Base-by-base conservation (phyloP, 192 early-diverging fungal species). In the Neocallimastix lanati region DNA sequence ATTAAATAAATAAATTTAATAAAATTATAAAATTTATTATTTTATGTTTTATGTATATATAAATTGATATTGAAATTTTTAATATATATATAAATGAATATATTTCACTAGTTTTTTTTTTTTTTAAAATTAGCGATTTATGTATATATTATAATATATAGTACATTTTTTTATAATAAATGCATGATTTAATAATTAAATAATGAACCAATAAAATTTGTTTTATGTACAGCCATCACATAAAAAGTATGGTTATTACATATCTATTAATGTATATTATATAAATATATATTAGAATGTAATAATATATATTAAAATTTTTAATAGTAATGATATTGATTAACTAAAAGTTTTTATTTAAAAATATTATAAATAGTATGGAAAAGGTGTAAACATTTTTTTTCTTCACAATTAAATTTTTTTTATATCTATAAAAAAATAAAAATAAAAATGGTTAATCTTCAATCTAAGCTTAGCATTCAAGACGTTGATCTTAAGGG, bases 401-500 rank as follows among this genome's bases (percentile, higher is more conserved):
- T 67, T 67, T 67, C 50, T 67, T 67, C 50, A 67, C 50, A 67
- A 67, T 6, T 67, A 67, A 67, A 67, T n/a, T 67, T 67, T 67
- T 67, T 67, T 67, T 67, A 67, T 67, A 67, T 25, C 50, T 67
- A 67, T 67, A 67, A 67, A 67, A 67, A 67, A 67, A 67, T 67
- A 67, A 9, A n/a, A 11, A 67, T 67, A n/a, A 67, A 21, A 11
- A 67, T 67, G 50, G 50, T 67, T 67, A 67, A 67, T 67, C 50
- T 67, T 67, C 50, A 67, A 67, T 67, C 67, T 90, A 98, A 96
- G 87, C 91, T 98, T 79, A 88, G 91, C 80, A 93, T 98, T 86
- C 83, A 87, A 81, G 95, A 96, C 84, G 84, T 98, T 58, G 92
- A 93, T 79, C 83, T 98, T 81, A 83, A 88, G 77, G 87, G 85